Evolutionary conservation across 495 filamentous ascomycete genomes (phyloP), one percentile per base, ranked within the genome.

Genomic region (Talaromyces trachyspermus): DNA sequence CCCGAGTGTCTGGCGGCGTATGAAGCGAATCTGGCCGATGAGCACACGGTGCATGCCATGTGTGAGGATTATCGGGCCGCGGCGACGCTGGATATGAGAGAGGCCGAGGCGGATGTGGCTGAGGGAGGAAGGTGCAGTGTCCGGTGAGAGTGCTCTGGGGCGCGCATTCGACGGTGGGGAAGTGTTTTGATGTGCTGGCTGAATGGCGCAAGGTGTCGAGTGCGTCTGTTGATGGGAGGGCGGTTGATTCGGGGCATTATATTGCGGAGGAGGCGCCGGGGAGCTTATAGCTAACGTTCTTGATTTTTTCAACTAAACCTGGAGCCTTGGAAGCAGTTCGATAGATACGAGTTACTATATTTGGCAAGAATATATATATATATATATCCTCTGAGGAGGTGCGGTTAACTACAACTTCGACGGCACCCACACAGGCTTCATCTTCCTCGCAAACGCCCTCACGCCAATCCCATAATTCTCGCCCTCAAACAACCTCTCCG

Each of bases 391-490:
- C n/a, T 24, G 11, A n/a, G 36, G 9, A n/a, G 20, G 36, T 41
- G 19, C 10, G n/a, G 7, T 35, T 12, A 40, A 49, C 60, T 20
- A 68, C 60, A 53, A 50, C 58, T 22, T 71, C 87, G 33, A 83
- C 85, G 50, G 26, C n/a, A 61, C 60, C 86, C 88, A 90, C 45
- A 69, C 71, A 23, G 85, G 77, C 62, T 73, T 71, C 69, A 79
- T 73, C 71, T 78, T 87, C 72, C 83, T 80, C 29, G 83, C 75
- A 74, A 94, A 92, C 43, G 83, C 83, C 65, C 58, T 72, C 32
- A 91, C 65, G 0, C 86, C 88, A 64, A 88, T 85, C 54, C 63
- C 74, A 55, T 85, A 79, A 65, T 91, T 91, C 60, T 86, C 80
- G 5, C 82, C 85, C 15, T 53, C 64, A 30, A 79, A 63, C 48